phyloP scores from a whole-genome alignment of 2,329 filamentous ascomycete genomes.

The Aureobasidium sp. region DNA sequence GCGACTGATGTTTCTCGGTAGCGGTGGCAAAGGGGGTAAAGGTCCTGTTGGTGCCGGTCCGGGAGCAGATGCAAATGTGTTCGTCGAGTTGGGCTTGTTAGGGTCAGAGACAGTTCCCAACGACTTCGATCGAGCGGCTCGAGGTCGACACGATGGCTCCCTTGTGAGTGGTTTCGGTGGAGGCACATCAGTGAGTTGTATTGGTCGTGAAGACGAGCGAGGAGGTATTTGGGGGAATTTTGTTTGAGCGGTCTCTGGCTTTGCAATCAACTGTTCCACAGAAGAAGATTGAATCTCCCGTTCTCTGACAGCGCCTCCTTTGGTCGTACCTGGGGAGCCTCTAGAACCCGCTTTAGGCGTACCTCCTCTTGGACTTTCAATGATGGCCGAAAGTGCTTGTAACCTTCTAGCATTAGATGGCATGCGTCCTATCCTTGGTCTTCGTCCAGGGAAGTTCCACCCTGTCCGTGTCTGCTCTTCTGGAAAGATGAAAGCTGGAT shows the following conservation, averaged over 20 bases:
- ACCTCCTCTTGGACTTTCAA: constrained; percentile 30
- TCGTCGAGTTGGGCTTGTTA: constrained; percentile 16
- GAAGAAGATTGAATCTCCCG: not conserved
- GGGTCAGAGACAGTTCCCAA: constrained; percentile 19
- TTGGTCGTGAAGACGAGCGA: not conserved
- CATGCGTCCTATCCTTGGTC: constrained; percentile 6
- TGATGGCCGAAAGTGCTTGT: constrained; percentile 28
- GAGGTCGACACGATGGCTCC: not conserved
- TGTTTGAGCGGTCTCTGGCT: constrained; percentile 13
- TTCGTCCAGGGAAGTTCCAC: not conserved
- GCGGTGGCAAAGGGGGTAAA: constrained; percentile 35
- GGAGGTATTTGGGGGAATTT: not conserved
- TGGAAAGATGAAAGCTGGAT: not conserved
- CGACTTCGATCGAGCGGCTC: constrained; percentile 21
- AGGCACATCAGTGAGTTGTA: not conserved
- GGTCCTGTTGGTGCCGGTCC: constrained; percentile 34
- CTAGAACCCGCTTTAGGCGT: not conserved
- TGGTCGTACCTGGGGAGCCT: not conserved
- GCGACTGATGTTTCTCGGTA: constrained; percentile 19
- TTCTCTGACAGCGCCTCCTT: not conserved
- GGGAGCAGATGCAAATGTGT: constrained; percentile 12
- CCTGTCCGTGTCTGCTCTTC: not conserved
- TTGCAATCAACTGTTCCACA: constrained; percentile 16
- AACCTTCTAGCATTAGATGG: not conserved
- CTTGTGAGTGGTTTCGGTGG: constrained; percentile 12